A percentile compares a stretch with the other conserved stretches of the same genome.
Evolutionary conservation across 768 basidiomycete genomes (phyloP).

Genomic region (Suillus variegatus): DNA sequence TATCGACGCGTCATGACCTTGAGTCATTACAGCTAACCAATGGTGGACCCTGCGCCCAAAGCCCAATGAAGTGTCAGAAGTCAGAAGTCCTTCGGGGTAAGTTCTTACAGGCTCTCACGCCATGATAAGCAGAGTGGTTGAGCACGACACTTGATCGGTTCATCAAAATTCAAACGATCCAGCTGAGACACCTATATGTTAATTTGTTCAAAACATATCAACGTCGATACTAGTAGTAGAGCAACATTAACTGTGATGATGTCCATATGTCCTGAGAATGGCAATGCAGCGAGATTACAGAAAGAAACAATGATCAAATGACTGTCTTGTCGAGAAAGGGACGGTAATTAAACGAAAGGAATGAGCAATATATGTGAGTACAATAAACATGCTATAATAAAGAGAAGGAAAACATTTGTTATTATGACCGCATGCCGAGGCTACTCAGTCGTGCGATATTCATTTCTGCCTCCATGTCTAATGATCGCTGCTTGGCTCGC

Average conservation of each 20-base stretch:
- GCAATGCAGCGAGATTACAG: not conserved
- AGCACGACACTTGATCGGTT: not conserved
- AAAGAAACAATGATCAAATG: not conserved
- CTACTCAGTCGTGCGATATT: slow-evolving; percentile 4
- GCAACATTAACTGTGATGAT: not conserved
- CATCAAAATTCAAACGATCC: not conserved
- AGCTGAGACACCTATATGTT: not conserved
- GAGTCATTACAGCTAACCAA: not conserved
- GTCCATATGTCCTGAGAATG: not conserved
- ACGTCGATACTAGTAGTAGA: not conserved
- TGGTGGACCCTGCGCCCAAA: not conserved
- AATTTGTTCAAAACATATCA: not conserved
- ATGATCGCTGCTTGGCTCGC: slow-evolving; percentile 29
- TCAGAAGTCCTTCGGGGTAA: not conserved
- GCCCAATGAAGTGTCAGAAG: not conserved
- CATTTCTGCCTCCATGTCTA: slow-evolving; percentile 21
- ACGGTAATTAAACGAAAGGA: slow-evolving; percentile 3
- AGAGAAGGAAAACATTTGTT: not conserved
- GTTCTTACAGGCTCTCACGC: not conserved
- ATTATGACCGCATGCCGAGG: not conserved
- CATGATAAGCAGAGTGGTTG: not conserved
- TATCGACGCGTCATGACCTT: not conserved
- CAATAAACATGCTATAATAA: not conserved
- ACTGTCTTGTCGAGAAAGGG: not conserved
- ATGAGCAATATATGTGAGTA: slow-evolving; percentile 1